phyloP scores from a whole-genome alignment of 148 eudicot genomes.

The Vaccinium macrocarpon region DNA sequence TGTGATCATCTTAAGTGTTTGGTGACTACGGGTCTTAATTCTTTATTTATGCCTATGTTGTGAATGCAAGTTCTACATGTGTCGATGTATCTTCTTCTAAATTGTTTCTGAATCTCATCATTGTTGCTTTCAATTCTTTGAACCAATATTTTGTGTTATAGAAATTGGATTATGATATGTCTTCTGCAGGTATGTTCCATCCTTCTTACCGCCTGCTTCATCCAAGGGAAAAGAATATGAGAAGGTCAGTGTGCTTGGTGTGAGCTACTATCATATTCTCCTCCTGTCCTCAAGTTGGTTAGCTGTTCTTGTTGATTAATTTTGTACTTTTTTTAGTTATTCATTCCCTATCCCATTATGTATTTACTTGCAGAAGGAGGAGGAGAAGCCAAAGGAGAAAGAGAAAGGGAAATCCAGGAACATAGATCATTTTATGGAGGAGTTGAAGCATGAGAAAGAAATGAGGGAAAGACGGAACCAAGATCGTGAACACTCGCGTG shows the following conservation, averaged over 20 bases:
- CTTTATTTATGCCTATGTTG: no score
- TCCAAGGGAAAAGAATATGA: constrained; percentile 77
- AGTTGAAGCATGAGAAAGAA: constrained; percentile 88
- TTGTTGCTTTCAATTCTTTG: no score
- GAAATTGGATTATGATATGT: constrained; percentile 26
- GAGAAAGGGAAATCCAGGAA: constrained; percentile 66
- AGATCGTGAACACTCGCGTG: constrained; percentile 71
- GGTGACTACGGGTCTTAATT: no score
- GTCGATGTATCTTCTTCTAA: no score
- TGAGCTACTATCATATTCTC: constrained; percentile 9
- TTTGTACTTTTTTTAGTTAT: no score
- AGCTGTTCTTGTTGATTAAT: no score
- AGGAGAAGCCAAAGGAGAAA: constrained; percentile 80
- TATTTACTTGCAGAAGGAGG: constrained; percentile 43
- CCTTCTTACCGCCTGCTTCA: constrained; percentile 92
- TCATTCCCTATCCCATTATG: not conserved
- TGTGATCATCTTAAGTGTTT: no score
- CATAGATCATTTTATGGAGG: constrained; percentile 96
- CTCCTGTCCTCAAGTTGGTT: no score
- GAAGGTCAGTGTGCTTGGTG: constrained; percentile 50
- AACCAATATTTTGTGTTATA: not conserved
- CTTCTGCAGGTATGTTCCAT: constrained; percentile 91
- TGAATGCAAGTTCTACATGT: no score
- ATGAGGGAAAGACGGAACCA: constrained; percentile 88
- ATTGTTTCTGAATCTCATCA: no score